phyloP scores from a whole-genome alignment of 441 rosid genomes.

The Manihot esculenta region DNA sequence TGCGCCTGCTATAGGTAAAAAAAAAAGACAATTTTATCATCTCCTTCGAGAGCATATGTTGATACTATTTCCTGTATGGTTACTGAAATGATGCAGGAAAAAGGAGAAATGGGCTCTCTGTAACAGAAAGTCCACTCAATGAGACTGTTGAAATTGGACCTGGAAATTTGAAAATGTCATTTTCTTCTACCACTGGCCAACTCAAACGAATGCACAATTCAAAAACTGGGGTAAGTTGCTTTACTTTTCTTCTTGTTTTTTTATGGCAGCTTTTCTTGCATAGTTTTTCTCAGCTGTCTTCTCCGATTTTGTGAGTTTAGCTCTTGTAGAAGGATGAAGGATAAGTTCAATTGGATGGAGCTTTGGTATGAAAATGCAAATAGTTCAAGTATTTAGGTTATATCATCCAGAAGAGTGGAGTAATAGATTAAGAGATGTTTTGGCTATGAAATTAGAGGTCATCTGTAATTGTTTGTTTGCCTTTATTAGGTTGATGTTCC shows the following conservation, averaged over 20 bases:
- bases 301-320: not conserved
- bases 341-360: too few relatives aligned
- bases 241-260: constrained; percentile 26
- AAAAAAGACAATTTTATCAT: constrained; percentile 1
- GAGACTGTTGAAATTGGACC: constrained; percentile 66
- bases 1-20: constrained; percentile 45
- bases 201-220: constrained; percentile 65
- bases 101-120: constrained; percentile 26
- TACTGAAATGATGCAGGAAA: constrained; percentile 34
- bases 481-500: constrained; percentile 60
- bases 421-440: not conserved
- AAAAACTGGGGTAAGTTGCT: constrained; percentile 59
- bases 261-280: not conserved
- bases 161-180: constrained; percentile 68
- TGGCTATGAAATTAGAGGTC: constrained; percentile 1
- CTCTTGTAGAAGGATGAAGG: too few relatives aligned
- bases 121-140: constrained; percentile 29
- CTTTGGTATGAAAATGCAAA: too few relatives aligned
- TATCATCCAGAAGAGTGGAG: too few relatives aligned
- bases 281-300: not conserved
- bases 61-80: not conserved
- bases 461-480: constrained; percentile 4
- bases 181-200: constrained; percentile 75
- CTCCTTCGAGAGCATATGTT: constrained; percentile 1
- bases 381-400: too few relatives aligned